Evolutionary conservation across 257 asterid genomes (phyloP).

Genomic region (Solanum boliviense): DNA sequence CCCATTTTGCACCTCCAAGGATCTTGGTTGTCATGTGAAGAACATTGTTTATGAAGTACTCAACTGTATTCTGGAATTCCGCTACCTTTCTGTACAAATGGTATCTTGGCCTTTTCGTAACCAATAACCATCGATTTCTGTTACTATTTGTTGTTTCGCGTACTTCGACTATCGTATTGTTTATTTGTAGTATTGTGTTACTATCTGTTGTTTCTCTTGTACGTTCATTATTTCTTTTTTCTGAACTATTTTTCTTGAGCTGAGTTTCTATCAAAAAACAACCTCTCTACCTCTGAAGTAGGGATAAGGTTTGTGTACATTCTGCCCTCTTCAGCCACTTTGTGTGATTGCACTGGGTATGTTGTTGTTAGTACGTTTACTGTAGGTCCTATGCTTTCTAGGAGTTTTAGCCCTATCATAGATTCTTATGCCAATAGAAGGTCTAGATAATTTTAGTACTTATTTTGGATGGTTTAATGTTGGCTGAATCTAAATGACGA

Average conservation of each 20-base stretch:
- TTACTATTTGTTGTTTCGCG: not conserved
- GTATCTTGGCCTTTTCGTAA: not conserved
- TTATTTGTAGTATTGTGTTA: not conserved
- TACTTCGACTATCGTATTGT: not conserved
- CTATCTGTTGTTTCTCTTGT: not conserved
- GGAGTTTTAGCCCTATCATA: not conserved
- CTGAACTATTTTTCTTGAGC: not conserved
- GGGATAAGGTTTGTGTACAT: too few species aligned
- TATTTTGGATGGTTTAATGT: not conserved
- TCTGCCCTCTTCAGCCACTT: not conserved
- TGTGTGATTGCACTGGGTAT: not conserved
- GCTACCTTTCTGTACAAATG: not conserved
- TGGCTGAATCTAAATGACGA: not conserved
- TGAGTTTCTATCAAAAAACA: not conserved
- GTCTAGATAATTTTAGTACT: not conserved
- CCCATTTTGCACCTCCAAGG: not conserved
- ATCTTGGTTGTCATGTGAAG: not conserved
- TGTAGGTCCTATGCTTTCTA: not conserved
- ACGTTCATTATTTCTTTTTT: too few species aligned
- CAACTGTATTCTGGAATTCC: not conserved
- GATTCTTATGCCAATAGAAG: not conserved
- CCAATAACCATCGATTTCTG: not conserved
- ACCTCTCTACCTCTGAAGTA: not conserved
- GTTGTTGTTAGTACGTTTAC: not conserved
- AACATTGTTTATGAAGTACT: not conserved